Conservation (phyloP, 768 basidiomycete species). For the Hirschioporus abietinus region DNA sequence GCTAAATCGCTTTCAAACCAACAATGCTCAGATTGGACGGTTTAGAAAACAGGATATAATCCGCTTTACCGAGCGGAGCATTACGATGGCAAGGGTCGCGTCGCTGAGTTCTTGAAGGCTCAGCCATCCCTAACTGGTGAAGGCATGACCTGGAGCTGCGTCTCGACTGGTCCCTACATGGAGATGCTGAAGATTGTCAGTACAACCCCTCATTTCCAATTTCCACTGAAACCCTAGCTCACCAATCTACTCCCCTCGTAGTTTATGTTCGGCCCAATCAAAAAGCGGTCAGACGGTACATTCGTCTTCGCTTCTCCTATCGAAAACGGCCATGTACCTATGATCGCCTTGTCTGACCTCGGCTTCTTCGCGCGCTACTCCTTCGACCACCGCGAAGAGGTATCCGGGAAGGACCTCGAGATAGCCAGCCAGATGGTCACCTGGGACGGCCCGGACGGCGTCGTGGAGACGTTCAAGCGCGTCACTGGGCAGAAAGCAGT, state of each 20-base stretch:
- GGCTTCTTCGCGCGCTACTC: slow-evolving; percentile 36
- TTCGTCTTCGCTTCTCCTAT: slow-evolving; percentile 34
- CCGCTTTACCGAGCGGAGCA: slow-evolving; percentile 33
- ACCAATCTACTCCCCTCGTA: slow-evolving; percentile 6
- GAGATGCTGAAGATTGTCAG: slow-evolving; percentile 36
- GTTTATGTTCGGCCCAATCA: slow-evolving; percentile 30
- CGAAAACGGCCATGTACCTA: slow-evolving; percentile 29
- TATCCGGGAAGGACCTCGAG: slow-evolving; percentile 31
- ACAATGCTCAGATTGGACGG: background rate
- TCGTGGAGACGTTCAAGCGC: slow-evolving; percentile 30
- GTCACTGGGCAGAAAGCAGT: slow-evolving; percentile 33
- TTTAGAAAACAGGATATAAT: slow-evolving; percentile 18
- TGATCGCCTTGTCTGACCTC: slow-evolving; percentile 35
- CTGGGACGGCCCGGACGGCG: slow-evolving; percentile 19
- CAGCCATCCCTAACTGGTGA: slow-evolving; percentile 29
- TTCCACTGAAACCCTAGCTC: background rate
- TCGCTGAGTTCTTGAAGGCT: slow-evolving; percentile 31
- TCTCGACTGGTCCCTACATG: slow-evolving; percentile 36
- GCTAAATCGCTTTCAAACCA: slow-evolving; percentile 14
- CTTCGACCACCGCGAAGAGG: slow-evolving; percentile 30
- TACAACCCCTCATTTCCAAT: slow-evolving; percentile 2
- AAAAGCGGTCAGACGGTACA: slow-evolving; percentile 34
- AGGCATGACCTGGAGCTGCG: slow-evolving; percentile 30
- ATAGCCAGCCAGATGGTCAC: slow-evolving; percentile 33
- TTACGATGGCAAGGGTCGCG: slow-evolving; percentile 36